These are phyloP conservation scores for Paraurostyla sp. DNA, from an alignment of 73 alveolate genomes.

Conservation along the genomic window DNA sequence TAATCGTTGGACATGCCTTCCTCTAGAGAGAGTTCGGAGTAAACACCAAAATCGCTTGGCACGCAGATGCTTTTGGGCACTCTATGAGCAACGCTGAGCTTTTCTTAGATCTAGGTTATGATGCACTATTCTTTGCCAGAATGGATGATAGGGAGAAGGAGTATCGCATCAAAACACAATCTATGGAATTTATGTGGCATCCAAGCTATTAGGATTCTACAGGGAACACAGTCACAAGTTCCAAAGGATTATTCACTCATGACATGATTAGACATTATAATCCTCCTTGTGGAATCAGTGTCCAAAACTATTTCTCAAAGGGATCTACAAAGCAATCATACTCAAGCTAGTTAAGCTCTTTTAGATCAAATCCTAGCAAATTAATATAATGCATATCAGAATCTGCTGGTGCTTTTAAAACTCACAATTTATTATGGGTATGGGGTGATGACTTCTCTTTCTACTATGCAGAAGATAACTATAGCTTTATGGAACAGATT, in stretches of 20 bases:
- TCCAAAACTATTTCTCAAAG: background rate
- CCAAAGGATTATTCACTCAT: background rate
- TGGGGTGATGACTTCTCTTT: conserved; percentile 9
- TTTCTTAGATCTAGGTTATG: conserved; percentile 67
- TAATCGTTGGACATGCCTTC: conserved; percentile 58
- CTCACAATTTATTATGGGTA: background rate
- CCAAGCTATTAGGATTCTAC: background rate
- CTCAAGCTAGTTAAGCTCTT: background rate
- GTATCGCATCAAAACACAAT: background rate
- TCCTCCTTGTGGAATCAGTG: background rate
- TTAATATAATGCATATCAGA: background rate
- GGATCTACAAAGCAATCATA: background rate
- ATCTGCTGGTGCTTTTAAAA: background rate
- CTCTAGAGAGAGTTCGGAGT: conserved; percentile 62
- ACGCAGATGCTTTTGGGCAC: conserved; percentile 50
- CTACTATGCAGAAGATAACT: background rate
- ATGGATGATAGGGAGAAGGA: conserved; percentile 49
- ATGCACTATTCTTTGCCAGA: conserved; percentile 52
- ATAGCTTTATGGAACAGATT: background rate
- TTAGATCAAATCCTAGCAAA: background rate
- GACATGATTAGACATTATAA: conserved; percentile 13
- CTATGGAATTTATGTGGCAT: conserved; percentile 67
- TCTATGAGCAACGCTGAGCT: background rate
- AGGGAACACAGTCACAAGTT: background rate
- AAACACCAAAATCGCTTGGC: conserved; percentile 56